These are phyloP conservation scores for Hapsidospora chrysogenum DNA, from an alignment of 495 filamentous ascomycete genomes.

Conservation along the genomic window DNA sequence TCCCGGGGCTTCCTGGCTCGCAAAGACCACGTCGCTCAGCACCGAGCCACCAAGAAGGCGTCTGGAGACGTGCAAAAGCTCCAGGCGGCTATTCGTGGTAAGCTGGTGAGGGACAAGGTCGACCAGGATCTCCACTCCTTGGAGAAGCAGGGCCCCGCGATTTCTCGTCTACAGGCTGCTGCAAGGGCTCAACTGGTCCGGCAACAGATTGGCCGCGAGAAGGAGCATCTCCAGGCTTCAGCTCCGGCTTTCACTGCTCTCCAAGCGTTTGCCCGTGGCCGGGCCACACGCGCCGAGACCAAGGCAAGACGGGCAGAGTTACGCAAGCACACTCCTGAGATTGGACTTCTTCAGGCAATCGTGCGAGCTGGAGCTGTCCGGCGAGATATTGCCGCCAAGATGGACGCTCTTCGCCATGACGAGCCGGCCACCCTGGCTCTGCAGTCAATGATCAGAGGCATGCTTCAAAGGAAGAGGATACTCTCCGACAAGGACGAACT, in stretches of 20 bases:
- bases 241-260: conserved; percentile 26
- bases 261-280: conserved; percentile 31
- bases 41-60: conserved; percentile 31
- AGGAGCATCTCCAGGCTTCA: conserved; percentile 21
- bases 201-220: conserved; percentile 16
- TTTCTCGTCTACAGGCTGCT: conserved; percentile 34
- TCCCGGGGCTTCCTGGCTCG: conserved; percentile 43
- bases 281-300: conserved; percentile 23
- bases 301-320: conserved; percentile 21
- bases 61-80: conserved; percentile 27
- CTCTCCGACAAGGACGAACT: conserved; percentile 39
- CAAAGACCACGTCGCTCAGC: conserved; percentile 30
- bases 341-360: conserved; percentile 21
- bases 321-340: conserved; percentile 13
- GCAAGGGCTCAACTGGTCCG: conserved; percentile 20
- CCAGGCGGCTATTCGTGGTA: conserved; percentile 36
- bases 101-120: conserved; percentile 24
- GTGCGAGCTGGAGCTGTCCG: conserved; percentile 31
- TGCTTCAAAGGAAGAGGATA: conserved; percentile 30
- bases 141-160: conserved; percentile 14
- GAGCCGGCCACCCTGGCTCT: conserved; percentile 24
- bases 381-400: conserved; percentile 23
- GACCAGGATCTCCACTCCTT: conserved; percentile 20
- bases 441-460: conserved; percentile 32
- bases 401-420: conserved; percentile 21